Evolutionary conservation across 1,284 basidiomycete genomes (phyloP), one percentile per base, ranked within the genome.

Genomic region (Gymnopus androsaceus): DNA sequence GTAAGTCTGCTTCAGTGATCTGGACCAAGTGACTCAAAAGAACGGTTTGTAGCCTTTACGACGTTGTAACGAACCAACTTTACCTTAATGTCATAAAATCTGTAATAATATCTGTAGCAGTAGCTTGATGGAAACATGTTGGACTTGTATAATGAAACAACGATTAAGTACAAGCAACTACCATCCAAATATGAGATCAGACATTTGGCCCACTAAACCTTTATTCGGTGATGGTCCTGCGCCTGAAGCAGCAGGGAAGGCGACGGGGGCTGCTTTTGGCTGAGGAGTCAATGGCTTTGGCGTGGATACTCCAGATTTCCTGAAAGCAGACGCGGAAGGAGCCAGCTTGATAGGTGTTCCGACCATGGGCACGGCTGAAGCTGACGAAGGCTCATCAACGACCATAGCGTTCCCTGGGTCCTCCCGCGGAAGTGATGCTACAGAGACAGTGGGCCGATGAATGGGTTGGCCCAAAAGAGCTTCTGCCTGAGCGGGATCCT

Each of bases 141-240:
- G 7, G 4, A 3, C 30, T 23, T 23, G 11, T 48, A 17, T 21
- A 19, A 37, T 17, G n/a, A 36, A 8, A 27, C 8, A 33, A 4
- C 14, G 19, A 36, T 21, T 48, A 48, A 30, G 48, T n/a, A n/a
- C n/a, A n/a, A n/a, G n/a, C n/a, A n/a, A n/a, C 71, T 81, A 86
- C 86, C 86, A 88, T 21, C 87, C 87, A 69, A 90, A 89, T 51
- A 90, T 83, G 60, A 88, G 66, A 72, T 90, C 87, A n/a, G 84
- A 84, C 40, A 90, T 82, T 67, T 88, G 85, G 11, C 87, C 86
- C 3, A 90, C 57, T 60, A 89, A 64, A 4, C 85, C 77, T 66
- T 84, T 89, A 53, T 62, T 76, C n/a, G 79, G 75, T 5, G 74
- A 70, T 30, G 65, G 64, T 17, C 48, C 48, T 38, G 66, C 62